Evolutionary conservation across 768 basidiomycete genomes (phyloP).

Genomic region (Boletus patriciae): DNA sequence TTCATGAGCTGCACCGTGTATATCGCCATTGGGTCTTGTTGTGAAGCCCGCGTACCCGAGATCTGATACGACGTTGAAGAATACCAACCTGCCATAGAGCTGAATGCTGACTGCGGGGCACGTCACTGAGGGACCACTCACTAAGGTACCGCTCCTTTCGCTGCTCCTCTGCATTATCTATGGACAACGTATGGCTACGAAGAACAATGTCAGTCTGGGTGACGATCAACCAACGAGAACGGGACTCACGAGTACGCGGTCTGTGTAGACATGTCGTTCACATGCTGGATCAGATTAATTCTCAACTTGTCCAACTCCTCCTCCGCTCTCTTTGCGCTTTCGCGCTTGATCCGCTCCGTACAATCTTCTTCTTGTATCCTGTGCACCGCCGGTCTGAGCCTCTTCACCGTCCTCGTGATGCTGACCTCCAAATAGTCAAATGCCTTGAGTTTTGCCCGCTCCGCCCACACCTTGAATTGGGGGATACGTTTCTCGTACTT

Average conservation of each 20-base stretch:
- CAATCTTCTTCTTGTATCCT: conserved; percentile 7
- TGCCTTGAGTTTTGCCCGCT: neutral
- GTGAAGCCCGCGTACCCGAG: conserved; percentile 7
- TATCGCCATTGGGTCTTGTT: conserved; percentile 15
- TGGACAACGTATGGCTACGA: no score
- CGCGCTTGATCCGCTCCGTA: neutral
- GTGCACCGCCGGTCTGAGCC: conserved; percentile 6
- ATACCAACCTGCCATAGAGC: no score
- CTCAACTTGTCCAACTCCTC: conserved; percentile 15
- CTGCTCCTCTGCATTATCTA: no score
- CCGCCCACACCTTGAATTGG: no score
- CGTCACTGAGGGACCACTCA: no score
- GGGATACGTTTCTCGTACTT: no score
- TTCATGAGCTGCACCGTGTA: conserved; percentile 30
- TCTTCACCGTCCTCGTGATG: conserved; percentile 9
- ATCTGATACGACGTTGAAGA: no score
- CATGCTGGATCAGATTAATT: conserved; percentile 13
- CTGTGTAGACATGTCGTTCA: conserved; percentile 18
- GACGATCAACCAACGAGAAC: no score
- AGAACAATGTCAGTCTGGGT: no score
- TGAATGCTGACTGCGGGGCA: no score
- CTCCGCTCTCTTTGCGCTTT: no score
- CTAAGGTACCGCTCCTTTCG: no score
- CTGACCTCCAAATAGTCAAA: neutral
- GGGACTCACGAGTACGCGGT: neutral